Conservation (phyloP, 2,329 filamentous ascomycete species). For the Lachnellula hyalina region DNA sequence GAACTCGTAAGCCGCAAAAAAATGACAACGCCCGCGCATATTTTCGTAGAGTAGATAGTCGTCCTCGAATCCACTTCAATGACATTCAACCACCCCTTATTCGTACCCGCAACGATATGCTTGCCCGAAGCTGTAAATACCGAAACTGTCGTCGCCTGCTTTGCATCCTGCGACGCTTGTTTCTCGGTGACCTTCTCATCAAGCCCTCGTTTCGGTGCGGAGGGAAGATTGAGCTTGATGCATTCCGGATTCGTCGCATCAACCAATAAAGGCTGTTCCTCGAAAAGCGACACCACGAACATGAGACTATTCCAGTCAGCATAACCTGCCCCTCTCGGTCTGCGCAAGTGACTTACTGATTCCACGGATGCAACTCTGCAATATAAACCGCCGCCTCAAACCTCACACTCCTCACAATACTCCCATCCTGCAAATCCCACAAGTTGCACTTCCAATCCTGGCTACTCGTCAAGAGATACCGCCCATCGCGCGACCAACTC, state of each 20-base stretch:
- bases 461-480: conserved; percentile 86
- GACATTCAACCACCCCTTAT: conserved; percentile 93
- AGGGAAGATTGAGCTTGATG: conserved; percentile 72
- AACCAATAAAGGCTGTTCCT: conserved; percentile 85
- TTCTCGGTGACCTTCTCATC: conserved; percentile 73
- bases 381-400: conserved; percentile 94
- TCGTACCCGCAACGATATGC: conserved; percentile 88
- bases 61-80: conserved; percentile 77
- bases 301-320: conserved; percentile 51
- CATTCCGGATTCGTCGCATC: conserved; percentile 68
- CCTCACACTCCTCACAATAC: conserved; percentile 71
- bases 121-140: conserved; percentile 82
- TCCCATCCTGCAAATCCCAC: conserved; percentile 79
- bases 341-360: conserved; percentile 57
- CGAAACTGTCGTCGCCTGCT: conserved; percentile 89
- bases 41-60: conserved; percentile 83
- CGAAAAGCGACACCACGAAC: conserved; percentile 88
- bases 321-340: neutral
- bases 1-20: conserved; percentile 79
- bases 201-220: conserved; percentile 70
- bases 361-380: conserved; percentile 87
- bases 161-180: conserved; percentile 84
- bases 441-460: conserved; percentile 96
- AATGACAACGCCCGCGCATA: conserved; percentile 83
- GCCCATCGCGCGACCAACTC: conserved; percentile 89